Evolutionary conservation across 805 yeast species (phyloP), one percentile per base, ranked within the genome.

Genomic region (Saturnispora saitoi): DNA sequence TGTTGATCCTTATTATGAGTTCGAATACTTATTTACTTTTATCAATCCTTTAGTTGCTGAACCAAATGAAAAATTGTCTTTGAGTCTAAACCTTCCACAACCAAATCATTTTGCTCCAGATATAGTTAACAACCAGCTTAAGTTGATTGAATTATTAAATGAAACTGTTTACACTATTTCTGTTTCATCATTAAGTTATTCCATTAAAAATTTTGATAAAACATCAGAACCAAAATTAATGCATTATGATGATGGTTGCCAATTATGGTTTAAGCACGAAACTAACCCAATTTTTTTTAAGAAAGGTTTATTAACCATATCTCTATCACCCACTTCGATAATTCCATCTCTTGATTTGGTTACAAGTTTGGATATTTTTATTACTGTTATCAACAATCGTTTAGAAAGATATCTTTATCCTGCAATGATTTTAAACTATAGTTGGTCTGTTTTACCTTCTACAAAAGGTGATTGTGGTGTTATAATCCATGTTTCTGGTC

Each of bases 391-490:
- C 4, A 76, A 72, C 22, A 56, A 60, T 1, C 58, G 61, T 12
- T 56, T 83, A 0, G 61, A 71, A 22, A 59, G 65, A 4, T 51
- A 53, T 4, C 55, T 84, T 1, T 84, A 83, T 57, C 73, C 76
- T 1, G 71, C 80, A 1, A 77, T 80, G 48, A 58, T 70, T n/a
- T 50, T 80, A 9, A 79, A 81, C 1, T 80, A 72, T 56, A 59
- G 74, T 0, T 83, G 83, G 76, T 80, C 76, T 17, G 51, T 83
- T 0, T 66, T 62, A 32, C 76, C 87, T 0, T 77, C 82, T 3
- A 51, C 68, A 12, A 75, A 75, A 53, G 81, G 85, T 4, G 77
- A 73, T 45, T 70, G 73, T 0, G 74, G 81, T 6, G 58, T 84
- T 6, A 62, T 73, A 0, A 55, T 83, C n/a, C 73, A 73, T 3